Evolutionary conservation across 495 filamentous ascomycete species (phyloP).

Genomic region (Symbiotaphrina buchneri): DNA sequence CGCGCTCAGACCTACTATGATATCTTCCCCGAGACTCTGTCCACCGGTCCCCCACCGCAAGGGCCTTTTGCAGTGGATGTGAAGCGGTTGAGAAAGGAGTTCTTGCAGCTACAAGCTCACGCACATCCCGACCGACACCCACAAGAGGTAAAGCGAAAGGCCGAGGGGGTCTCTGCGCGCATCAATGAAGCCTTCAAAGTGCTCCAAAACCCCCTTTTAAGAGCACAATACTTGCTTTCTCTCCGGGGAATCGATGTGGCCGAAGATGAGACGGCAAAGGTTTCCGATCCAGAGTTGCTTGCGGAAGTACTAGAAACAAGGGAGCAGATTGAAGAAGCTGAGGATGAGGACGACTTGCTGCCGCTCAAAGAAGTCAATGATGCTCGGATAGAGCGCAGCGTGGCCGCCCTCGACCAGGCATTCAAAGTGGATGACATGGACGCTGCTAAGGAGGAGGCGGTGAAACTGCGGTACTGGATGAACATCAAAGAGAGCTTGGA

Average conservation of each 20-base stretch:
- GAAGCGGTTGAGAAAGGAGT: conserved; percentile 51
- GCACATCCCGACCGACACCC: conserved; percentile 70
- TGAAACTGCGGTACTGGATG: conserved; percentile 75
- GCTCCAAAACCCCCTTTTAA: conserved; percentile 45
- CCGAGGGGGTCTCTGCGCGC: conserved; percentile 47
- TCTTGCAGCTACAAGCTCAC: conserved; percentile 55
- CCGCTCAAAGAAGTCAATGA: conserved; percentile 43
- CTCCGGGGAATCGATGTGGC: conserved; percentile 54
- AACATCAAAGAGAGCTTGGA: conserved; percentile 64
- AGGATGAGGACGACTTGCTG: conserved; percentile 37
- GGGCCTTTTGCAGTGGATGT: conserved; percentile 55
- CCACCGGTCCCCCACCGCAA: conserved; percentile 54
- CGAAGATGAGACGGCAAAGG: conserved; percentile 41
- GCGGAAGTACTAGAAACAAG: conserved; percentile 75
- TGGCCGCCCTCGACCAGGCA: conserved; percentile 30
- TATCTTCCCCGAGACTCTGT: conserved; percentile 67
- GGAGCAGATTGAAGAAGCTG: conserved; percentile 63
- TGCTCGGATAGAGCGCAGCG: conserved; percentile 32
- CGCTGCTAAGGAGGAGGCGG: conserved; percentile 41
- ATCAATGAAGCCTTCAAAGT: conserved; percentile 86
- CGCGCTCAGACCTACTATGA: conserved; percentile 74
- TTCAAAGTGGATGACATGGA: conserved; percentile 45
- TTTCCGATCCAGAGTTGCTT: conserved; percentile 50
- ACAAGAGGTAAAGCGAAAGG: conserved; percentile 28
- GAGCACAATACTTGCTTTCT: conserved; percentile 67